Evolutionary conservation across 139 green algal species (phyloP).

Genomic region (Diplosphaera chodatii): DNA sequence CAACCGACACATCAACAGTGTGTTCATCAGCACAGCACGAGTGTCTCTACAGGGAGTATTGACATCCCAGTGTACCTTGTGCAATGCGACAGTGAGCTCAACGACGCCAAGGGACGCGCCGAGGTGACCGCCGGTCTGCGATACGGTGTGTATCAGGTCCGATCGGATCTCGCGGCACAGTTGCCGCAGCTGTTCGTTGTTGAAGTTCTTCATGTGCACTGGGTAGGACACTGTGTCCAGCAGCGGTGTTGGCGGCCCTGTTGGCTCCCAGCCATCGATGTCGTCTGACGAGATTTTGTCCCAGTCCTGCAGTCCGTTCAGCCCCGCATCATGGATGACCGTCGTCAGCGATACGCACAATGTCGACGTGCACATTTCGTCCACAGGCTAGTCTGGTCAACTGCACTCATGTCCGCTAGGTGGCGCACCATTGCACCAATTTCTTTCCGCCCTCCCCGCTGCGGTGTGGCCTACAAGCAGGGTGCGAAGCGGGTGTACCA

Average conservation of each 20-base stretch:
- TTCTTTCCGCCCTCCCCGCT: not conserved
- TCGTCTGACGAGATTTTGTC: conserved; percentile 71
- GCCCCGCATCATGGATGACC: too few species aligned
- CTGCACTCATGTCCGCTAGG: too few species aligned
- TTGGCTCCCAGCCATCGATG: conserved; percentile 61
- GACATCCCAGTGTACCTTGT: too few species aligned
- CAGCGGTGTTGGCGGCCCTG: conserved; percentile 80
- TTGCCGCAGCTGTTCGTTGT: conserved; percentile 78
- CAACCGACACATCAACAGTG: too few species aligned
- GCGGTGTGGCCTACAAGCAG: not conserved
- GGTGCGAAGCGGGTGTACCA: too few species aligned
- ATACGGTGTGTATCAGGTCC: conserved; percentile 91
- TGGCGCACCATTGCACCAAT: not conserved
- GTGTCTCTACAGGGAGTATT: too few species aligned
- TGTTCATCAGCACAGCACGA: too few species aligned
- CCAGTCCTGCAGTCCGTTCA: too few species aligned
- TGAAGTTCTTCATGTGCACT: conserved; percentile 98
- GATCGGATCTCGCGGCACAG: conserved; percentile 91
- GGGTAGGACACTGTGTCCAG: conserved; percentile 97
- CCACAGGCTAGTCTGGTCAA: too few species aligned
- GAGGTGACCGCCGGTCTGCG: conserved; percentile 77
- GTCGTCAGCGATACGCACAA: too few species aligned
- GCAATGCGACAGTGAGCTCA: conserved; percentile 95
- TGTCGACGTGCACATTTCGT: too few species aligned
- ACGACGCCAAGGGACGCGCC: conserved; percentile 91